Evolutionary conservation across 495 filamentous ascomycete species (phyloP).

Genomic region (Rhypophila decipiens): DNA sequence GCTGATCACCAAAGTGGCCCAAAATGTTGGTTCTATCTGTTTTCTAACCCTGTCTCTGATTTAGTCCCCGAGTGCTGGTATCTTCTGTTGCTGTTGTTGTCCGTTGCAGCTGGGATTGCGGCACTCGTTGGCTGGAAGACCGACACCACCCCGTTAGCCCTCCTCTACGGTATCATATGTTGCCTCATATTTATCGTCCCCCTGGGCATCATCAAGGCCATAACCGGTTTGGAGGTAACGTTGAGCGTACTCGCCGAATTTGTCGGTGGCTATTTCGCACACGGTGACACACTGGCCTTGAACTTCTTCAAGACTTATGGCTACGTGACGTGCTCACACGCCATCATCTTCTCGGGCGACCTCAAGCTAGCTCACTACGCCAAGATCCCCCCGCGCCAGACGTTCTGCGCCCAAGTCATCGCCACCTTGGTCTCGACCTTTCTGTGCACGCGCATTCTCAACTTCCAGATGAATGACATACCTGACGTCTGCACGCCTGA

Average conservation of each 20-base stretch:
- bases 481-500: conserved; percentile 29
- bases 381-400: conserved; percentile 36
- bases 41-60: neutral
- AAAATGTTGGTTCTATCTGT: neutral
- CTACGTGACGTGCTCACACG: conserved; percentile 29
- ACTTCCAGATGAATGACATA: conserved; percentile 34
- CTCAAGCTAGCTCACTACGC: conserved; percentile 37
- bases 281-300: conserved; percentile 33
- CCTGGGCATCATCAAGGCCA: conserved; percentile 32
- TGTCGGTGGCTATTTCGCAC: conserved; percentile 29
- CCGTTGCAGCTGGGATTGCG: conserved; percentile 25
- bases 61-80: conserved; percentile 35
- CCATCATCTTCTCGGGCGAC: conserved; percentile 30
- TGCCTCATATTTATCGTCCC: conserved; percentile 34
- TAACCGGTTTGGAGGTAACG: conserved; percentile 32
- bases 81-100: conserved; percentile 17
- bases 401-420: conserved; percentile 30
- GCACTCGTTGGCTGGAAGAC: conserved; percentile 30
- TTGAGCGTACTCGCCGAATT: conserved; percentile 36
- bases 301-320: conserved; percentile 38
- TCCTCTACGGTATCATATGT: conserved; percentile 31
- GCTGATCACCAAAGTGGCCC: neutral
- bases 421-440: conserved; percentile 29
- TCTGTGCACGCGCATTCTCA: conserved; percentile 27
- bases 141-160: conserved; percentile 29